These are phyloP conservation scores for Populus ilicifolia DNA, from an alignment of 345 rosid genomes.

Conservation along the genomic window DNA sequence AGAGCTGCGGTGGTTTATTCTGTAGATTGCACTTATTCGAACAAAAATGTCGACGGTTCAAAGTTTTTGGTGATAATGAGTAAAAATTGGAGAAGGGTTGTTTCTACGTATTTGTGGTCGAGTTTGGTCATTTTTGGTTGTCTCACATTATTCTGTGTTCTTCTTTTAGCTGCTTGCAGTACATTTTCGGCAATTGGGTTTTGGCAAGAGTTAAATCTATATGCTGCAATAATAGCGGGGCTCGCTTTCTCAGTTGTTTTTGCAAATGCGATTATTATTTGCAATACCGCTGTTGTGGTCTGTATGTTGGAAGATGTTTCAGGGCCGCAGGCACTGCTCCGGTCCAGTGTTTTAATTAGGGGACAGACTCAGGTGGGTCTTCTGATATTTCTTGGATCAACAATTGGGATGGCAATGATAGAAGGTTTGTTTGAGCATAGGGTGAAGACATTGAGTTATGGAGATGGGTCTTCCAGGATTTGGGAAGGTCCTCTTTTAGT, in stretches of 20 bases:
- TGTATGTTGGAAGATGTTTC: slow-evolving; percentile 86
- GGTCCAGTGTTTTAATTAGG: slow-evolving; percentile 59
- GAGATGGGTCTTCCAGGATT: slow-evolving; percentile 83
- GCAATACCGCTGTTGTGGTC: slow-evolving; percentile 66
- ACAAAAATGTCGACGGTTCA: slow-evolving; percentile 38
- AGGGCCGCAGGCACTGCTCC: slow-evolving; percentile 62
- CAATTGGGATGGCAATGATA: slow-evolving; percentile 69
- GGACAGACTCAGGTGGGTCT: slow-evolving; percentile 93
- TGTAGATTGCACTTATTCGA: slow-evolving; percentile 73
- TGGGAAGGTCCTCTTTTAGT: slow-evolving; percentile 95
- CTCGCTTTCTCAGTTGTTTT: slow-evolving; percentile 73
- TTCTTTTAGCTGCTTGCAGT: slow-evolving; percentile 55
- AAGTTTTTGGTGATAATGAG: slow-evolving; percentile 47
- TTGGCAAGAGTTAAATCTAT: slow-evolving; percentile 50
- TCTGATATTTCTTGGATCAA: slow-evolving; percentile 72
- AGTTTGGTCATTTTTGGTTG: slow-evolving; percentile 58
- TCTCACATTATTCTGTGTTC: slow-evolving; percentile 56
- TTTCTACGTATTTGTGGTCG: slow-evolving; percentile 64
- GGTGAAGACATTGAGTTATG: slow-evolving; percentile 80
- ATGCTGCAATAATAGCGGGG: slow-evolving; percentile 52
- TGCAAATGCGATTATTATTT: slow-evolving; percentile 65
- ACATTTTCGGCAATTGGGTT: slow-evolving; percentile 48
- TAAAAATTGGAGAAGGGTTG: slow-evolving; percentile 67
- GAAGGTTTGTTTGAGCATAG: slow-evolving; percentile 93
- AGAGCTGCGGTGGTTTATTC: slow-evolving; percentile 76